Evolutionary conservation across 768 basidiomycete genomes (phyloP).

Genomic region (Nidularia pulvinata): DNA sequence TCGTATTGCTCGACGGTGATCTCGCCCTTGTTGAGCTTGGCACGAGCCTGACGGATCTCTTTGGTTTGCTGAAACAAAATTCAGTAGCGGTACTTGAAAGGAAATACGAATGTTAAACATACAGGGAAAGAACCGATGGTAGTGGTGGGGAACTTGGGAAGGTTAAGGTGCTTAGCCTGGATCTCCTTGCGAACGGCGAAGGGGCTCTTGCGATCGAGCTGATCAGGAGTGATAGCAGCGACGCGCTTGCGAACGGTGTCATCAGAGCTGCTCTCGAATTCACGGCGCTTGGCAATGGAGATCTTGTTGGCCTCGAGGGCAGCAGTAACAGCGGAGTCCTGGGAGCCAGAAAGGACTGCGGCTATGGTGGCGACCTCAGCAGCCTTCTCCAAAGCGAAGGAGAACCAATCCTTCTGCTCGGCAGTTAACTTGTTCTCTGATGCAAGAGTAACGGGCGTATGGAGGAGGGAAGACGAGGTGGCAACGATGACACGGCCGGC

Average conservation of each 20-base stretch:
- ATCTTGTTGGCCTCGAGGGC: constrained; percentile 87
- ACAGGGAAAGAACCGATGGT: constrained; percentile 99
- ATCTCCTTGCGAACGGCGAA: constrained; percentile 87
- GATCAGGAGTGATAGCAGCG: constrained; percentile 83
- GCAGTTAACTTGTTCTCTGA: constrained; percentile 89
- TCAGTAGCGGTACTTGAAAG: background rate
- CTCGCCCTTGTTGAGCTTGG: constrained; percentile 92
- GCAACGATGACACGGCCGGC: constrained; percentile 89
- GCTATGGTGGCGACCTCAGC: constrained; percentile 89
- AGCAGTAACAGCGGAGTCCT: constrained; percentile 65
- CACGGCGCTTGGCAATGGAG: constrained; percentile 93
- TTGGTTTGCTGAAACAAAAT: constrained; percentile 81
- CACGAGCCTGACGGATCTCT: constrained; percentile 97
- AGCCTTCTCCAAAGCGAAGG: constrained; percentile 97
- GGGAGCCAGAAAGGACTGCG: constrained; percentile 81
- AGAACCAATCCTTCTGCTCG: constrained; percentile 97
- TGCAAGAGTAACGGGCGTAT: constrained; percentile 95
- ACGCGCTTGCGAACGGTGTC: constrained; percentile 95
- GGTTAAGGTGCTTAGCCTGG: constrained; percentile 85
- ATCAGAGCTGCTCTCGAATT: constrained; percentile 93
- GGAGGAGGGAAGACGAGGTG: constrained; percentile 97
- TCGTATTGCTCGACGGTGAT: constrained; percentile 88
- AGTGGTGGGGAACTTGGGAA: constrained; percentile 98
- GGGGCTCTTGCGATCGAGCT: constrained; percentile 85
- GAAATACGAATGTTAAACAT: constrained; percentile 14